Evolutionary conservation across 1,284 basidiomycete species (phyloP).

Genomic region (Tilletiopsis washingtonensis): DNA sequence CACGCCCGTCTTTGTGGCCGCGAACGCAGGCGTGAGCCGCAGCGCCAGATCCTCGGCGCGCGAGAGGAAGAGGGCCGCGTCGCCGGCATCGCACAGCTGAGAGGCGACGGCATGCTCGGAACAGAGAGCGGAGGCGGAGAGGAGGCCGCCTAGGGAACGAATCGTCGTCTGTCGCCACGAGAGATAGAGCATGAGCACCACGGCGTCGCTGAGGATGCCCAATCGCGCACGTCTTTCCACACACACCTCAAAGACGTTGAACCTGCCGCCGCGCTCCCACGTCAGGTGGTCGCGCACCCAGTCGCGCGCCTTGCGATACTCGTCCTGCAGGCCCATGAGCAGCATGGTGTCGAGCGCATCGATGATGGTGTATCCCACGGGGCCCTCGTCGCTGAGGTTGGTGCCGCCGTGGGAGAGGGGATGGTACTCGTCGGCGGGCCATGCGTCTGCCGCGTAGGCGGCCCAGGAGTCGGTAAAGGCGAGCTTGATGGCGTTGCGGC

Average conservation of each 20-base stretch:
- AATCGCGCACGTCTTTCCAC: too few relatives aligned
- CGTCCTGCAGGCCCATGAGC: slow-evolving; percentile 70
- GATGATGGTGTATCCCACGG: slow-evolving; percentile 46
- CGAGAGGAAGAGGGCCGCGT: slow-evolving; percentile 37
- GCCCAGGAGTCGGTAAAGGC: slow-evolving; percentile 43
- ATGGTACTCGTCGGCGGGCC: slow-evolving; percentile 46
- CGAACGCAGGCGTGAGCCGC: slow-evolving; percentile 73
- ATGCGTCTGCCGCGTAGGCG: slow-evolving; percentile 39
- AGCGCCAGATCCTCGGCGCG: slow-evolving; percentile 64
- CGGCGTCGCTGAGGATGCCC: too few relatives aligned
- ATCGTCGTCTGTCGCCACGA: slow-evolving; percentile 61
- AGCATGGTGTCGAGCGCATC: slow-evolving; percentile 66
- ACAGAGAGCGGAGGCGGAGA: slow-evolving; percentile 57
- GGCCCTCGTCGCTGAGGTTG: slow-evolving; percentile 32
- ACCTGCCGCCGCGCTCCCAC: slow-evolving; percentile 70
- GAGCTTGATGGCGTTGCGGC: slow-evolving; percentile 22
- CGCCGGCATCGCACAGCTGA: slow-evolving; percentile 9
- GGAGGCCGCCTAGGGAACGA: slow-evolving; percentile 69
- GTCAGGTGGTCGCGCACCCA: slow-evolving; percentile 68
- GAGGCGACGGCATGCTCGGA: neutral
- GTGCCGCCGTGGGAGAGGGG: slow-evolving; percentile 31
- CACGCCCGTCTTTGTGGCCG: slow-evolving; percentile 59
- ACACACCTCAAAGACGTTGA: slow-evolving; percentile 84
- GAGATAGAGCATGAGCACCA: too few relatives aligned
- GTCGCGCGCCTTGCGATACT: slow-evolving; percentile 66